Evolutionary conservation across 2,329 filamentous ascomycete genomes (phyloP), one percentile per base, ranked within the genome.

Genomic region (Aspergillus sp.): DNA sequence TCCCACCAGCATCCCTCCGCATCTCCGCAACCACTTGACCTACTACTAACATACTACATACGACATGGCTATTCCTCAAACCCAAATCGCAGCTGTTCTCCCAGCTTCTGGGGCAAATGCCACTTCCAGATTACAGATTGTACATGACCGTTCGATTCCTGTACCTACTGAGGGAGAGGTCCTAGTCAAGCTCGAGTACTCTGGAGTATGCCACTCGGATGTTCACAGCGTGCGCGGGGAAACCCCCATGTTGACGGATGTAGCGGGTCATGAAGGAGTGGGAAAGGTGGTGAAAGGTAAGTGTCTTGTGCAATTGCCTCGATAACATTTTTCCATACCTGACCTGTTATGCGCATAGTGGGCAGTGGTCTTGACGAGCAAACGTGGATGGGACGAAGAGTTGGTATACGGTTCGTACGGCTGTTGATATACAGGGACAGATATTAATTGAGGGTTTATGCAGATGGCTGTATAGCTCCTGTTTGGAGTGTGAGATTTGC

Each of bases 141-240:
- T 48, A 56, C 64, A 57, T 25, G 68, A 67, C 23, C 65, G 67
- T 5, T 68, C 73, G 2, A 71, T 81, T 2, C 75, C 80, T 17
- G 63, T 64, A 5, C 79, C 79, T 0, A 65, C 65, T 4, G 62
- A 74, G 1, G 73, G 77, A 3, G 78, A 82, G 58, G 60, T 82
- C n/a, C 73, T 82, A 13, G 72, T 82, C 41, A 81, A 81, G 60
- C 70, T 81, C 8, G 79, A 82, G 62, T 81, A 70, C 64, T 80
- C 78, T 0, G 80, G 80, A 0, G 77, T 82, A 23, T 82, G 80
- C 54, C 79, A 82, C 68, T 81, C 79, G 1, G 80, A 82, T 67
- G 76, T 80, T 58, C 77, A 77, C 60, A 81, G 79, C 61, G 75
- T 81, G 5, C 73, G 74, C 10, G 77, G 76, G 7, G 73, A 78